Conservation (phyloP, 2,329 filamentous ascomycete genomes). For the Xylaria hypoxylon region DNA sequence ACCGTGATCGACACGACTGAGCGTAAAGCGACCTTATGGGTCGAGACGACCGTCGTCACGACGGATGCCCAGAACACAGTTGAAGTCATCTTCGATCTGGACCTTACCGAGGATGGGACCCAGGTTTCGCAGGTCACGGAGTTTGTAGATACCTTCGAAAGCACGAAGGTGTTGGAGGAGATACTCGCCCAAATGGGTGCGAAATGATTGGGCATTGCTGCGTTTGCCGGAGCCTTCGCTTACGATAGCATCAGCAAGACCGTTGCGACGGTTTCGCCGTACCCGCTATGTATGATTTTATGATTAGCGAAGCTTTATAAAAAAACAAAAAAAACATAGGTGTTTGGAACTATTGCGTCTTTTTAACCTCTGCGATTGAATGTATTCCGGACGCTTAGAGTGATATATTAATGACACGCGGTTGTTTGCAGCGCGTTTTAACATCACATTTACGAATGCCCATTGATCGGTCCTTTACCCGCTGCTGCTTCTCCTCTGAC, state of each 20-base stretch:
- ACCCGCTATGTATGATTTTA: conserved; percentile 8
- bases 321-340: neutral
- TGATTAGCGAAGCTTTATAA: neutral
- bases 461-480: neutral
- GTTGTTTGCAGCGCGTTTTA: no score
- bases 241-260: neutral
- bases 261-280: neutral
- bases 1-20: conserved; percentile 38
- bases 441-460: neutral
- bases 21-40: conserved; percentile 38
- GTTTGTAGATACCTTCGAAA: conserved; percentile 42
- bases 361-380: neutral
- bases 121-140: conserved; percentile 39
- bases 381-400: neutral
- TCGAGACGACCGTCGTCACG: conserved; percentile 38
- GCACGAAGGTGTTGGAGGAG: conserved; percentile 42
- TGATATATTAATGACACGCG: neutral
- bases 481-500: neutral
- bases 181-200: conserved; percentile 31
- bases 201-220: conserved; percentile 7
- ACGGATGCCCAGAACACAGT: conserved; percentile 31
- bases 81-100: conserved; percentile 40
- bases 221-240: neutral
- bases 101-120: conserved; percentile 41
- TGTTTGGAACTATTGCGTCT: neutral